Conservation (phyloP, 2,329 filamentous ascomycete species). For the Macrophomina tecta region DNA sequence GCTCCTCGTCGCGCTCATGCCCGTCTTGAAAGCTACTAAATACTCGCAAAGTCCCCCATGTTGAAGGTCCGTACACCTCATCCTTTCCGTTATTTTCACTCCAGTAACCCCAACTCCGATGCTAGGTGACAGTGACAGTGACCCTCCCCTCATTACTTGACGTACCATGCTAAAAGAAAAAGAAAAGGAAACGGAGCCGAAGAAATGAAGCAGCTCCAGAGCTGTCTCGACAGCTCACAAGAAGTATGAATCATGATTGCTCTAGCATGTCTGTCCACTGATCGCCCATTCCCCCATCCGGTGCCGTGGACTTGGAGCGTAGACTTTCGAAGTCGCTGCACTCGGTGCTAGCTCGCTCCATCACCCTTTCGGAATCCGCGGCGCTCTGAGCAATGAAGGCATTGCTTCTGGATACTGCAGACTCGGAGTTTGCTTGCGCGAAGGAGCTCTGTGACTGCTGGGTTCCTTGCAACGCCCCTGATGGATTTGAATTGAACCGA, state of each 20-base stretch:
- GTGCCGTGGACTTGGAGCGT: neutral
- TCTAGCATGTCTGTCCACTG: conserved; percentile 8
- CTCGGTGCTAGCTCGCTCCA: neutral
- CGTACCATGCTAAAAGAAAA: neutral
- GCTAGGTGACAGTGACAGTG: neutral
- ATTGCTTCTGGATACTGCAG: neutral
- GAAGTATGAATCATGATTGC: neutral
- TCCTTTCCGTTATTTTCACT: neutral
- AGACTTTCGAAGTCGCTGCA: neutral
- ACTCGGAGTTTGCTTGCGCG: neutral
- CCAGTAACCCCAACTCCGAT: conserved; percentile 2
- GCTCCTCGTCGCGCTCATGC: too few species aligned
- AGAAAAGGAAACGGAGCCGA: neutral
- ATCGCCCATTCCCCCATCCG: neutral
- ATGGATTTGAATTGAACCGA: neutral
- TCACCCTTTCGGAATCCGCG: neutral
- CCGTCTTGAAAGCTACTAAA: neutral
- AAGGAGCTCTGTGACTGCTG: neutral
- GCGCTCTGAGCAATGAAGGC: neutral
- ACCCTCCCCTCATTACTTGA: neutral
- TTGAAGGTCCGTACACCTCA: neutral
- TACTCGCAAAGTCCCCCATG: neutral
- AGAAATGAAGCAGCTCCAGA: too few species aligned
- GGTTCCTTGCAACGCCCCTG: neutral
- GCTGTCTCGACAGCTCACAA: neutral